phyloP scores from a whole-genome alignment of 2,329 filamentous ascomycete genomes.

The Cryphonectria nitschkei region DNA sequence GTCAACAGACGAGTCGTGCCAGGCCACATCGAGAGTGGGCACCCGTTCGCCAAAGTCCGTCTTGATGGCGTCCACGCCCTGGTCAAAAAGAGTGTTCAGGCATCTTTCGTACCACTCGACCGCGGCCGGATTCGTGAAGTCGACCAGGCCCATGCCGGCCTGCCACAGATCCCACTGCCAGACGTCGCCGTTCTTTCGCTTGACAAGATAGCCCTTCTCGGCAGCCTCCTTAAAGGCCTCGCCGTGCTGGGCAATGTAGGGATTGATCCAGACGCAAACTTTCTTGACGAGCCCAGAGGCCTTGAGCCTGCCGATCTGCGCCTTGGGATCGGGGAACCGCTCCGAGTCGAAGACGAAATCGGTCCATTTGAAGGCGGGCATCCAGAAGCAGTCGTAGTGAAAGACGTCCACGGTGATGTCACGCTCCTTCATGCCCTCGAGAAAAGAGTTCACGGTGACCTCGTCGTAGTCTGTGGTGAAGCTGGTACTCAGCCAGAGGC shows the following conservation, averaged over 20 bases:
- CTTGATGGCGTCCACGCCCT: slow-evolving; percentile 74
- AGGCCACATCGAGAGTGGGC: slow-evolving; percentile 66
- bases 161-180: slow-evolving; percentile 83
- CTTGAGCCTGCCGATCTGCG: slow-evolving; percentile 67
- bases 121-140: slow-evolving; percentile 74
- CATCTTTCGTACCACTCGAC: slow-evolving; percentile 66
- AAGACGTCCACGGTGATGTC: slow-evolving; percentile 72
- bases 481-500: slow-evolving; percentile 76
- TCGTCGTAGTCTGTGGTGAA: slow-evolving; percentile 77
- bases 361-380: slow-evolving; percentile 75
- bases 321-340: slow-evolving; percentile 69
- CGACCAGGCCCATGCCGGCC: slow-evolving; percentile 74
- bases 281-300: slow-evolving; percentile 63
- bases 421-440: slow-evolving; percentile 69
- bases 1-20: slow-evolving; percentile 62
- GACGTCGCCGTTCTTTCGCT: slow-evolving; percentile 68
- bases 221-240: slow-evolving; percentile 67
- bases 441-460: slow-evolving; percentile 67
- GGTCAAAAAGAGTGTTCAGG: slow-evolving; percentile 66
- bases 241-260: slow-evolving; percentile 72
- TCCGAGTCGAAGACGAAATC: slow-evolving; percentile 73
- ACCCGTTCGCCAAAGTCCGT: slow-evolving; percentile 78
- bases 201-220: slow-evolving; percentile 70
- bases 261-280: slow-evolving; percentile 77
- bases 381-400: slow-evolving; percentile 80